phyloP scores from a whole-genome alignment of 108 stramenopile species.

The Fragilaria crotonensis region DNA sequence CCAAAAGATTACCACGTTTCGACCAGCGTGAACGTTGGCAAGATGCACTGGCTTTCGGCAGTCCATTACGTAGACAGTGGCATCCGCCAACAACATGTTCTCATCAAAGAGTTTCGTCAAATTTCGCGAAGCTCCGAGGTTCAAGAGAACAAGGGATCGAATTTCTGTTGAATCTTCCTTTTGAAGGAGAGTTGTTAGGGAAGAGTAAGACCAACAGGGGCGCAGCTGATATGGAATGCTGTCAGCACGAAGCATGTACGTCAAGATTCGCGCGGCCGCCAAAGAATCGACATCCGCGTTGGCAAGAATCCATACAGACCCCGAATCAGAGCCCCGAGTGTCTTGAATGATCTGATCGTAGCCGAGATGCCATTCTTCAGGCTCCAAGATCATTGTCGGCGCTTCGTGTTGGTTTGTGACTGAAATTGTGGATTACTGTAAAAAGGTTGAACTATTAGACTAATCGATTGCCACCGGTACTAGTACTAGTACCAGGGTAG shows the following conservation, averaged over 20 bases:
- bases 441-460: too few relatives aligned
- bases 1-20: slow-evolving; percentile 60
- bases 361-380: slow-evolving; percentile 69
- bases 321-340: slow-evolving; percentile 31
- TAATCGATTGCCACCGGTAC: too few relatives aligned
- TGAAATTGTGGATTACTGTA: too few relatives aligned
- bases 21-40: slow-evolving; percentile 63
- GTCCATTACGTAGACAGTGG: slow-evolving; percentile 64
- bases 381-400: slow-evolving; percentile 65
- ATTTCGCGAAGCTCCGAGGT: slow-evolving; percentile 68
- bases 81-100: slow-evolving; percentile 1
- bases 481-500: too few relatives aligned
- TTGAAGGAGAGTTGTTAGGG: slow-evolving; percentile 4
- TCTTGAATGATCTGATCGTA: slow-evolving; percentile 73
- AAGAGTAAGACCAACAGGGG: slow-evolving; percentile 41
- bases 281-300: slow-evolving; percentile 73
- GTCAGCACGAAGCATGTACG: slow-evolving; percentile 70
- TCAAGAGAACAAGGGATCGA: slow-evolving; percentile 56
- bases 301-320: slow-evolving; percentile 52
- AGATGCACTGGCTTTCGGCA: slow-evolving; percentile 72
- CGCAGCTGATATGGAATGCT: slow-evolving; percentile 59
- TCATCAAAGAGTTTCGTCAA: slow-evolving; percentile 38
- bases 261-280: slow-evolving; percentile 58
- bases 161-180: slow-evolving; percentile 17
- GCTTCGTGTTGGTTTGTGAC: too few relatives aligned